These are phyloP conservation scores for Abrus precatorius DNA, from an alignment of 306 rosid genomes.

Conservation along the genomic window DNA sequence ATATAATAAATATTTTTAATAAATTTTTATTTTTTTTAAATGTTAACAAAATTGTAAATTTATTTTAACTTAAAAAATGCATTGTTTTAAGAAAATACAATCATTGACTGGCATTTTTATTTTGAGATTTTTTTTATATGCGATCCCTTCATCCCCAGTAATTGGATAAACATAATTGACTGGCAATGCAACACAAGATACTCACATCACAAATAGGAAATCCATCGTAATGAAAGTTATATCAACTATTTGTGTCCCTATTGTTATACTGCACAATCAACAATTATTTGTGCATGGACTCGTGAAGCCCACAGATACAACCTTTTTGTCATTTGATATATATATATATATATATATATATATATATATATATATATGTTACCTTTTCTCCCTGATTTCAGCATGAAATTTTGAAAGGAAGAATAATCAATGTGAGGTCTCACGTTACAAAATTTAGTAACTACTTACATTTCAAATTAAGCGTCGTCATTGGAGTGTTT, in stretches of 20 bases:
- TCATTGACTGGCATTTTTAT: neutral
- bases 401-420: conserved; percentile 34
- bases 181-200: conserved; percentile 43
- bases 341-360: too few species aligned
- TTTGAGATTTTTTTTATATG: too few species aligned
- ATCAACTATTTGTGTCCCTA: neutral
- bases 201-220: conserved; percentile 30
- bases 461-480: neutral
- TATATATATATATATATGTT: neutral
- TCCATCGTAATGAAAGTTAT: neutral
- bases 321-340: neutral
- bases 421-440: neutral
- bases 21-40: too few species aligned
- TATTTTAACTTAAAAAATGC: conserved; percentile 28
- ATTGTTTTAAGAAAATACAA: conserved; percentile 13
- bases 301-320: neutral
- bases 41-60: neutral
- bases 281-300: conserved; percentile 8
- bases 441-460: neutral
- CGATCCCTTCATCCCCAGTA: too few species aligned
- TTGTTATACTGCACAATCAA: conserved; percentile 6
- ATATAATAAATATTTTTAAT: too few species aligned
- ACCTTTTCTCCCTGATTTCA: conserved; percentile 17
- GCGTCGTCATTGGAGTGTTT: too few species aligned
- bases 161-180: neutral